Base-by-base conservation (phyloP, 2,329 filamentous ascomycete genomes). In the Fusarium denticulatum region DNA sequence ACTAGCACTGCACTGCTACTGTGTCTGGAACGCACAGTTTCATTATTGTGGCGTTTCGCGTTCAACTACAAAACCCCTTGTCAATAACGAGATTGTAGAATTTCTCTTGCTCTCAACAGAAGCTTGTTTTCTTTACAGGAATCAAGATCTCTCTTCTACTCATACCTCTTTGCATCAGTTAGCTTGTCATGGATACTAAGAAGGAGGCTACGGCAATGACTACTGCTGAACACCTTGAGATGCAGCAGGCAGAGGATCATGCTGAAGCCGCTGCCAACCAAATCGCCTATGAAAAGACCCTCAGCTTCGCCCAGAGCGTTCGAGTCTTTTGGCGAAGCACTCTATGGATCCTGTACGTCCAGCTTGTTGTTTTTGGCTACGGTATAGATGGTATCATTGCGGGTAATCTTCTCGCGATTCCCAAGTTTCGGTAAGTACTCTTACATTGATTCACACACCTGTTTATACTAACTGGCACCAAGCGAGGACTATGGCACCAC, bases 301-400 rank as follows among this genome's bases (percentile, higher is more conserved):
- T 67, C 24, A 46, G 32, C 30, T 64, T 67, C 30, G 43, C 49
- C 15, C 24, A 67, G 10, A 64, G 50, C 2, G 39, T 64, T 24
- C 50, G 39, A 0, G 40, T 67, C 1, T 67, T 64, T 2, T 67
- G 64, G 64, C 30, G 64, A 37, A 64, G 59, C 7, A 67, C 60
- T 30, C 60, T 67, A 30, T 67, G 64, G 59, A 64, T 67, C 22
- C 18, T 67, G 1, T 67, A 67, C 30, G 36, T 43, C 7, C 64
- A 67, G 15, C 52, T 67, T 18, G 53, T 64, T 3, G 53, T 64
- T 5, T 64, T 67, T 9, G 64, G 64, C 4, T 67, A 67, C 9
- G 64, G 64, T 12, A 67, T 67, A 13, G 64, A 67, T 18, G 60
- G 64, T 13, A 64, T 67, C 14, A 53, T 67, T 10, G 64, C 64